Conservation (phyloP, 345 rosid species). For the Populus deltoides region DNA sequence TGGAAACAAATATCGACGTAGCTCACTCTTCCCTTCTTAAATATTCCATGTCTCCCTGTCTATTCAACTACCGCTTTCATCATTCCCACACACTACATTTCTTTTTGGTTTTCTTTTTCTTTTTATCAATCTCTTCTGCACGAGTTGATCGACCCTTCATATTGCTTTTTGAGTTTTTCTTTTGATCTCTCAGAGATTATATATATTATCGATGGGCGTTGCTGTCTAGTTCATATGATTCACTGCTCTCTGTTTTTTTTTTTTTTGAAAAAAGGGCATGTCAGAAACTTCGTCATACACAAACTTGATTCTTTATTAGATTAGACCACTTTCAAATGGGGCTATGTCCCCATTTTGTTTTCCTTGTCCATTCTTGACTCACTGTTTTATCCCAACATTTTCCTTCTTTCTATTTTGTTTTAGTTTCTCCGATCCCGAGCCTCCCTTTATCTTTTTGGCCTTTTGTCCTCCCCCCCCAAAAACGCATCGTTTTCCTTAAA, state of each 20-base stretch:
- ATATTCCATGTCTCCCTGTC: conserved; percentile 39
- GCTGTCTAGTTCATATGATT: not conserved
- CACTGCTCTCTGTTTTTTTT: not conserved
- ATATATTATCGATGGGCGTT: not conserved
- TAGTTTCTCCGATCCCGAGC: conserved; percentile 59
- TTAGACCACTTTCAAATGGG: conserved; percentile 22
- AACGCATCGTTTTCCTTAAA: not conserved
- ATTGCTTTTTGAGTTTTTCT: not conserved
- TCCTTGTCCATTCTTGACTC: conserved; percentile 32
- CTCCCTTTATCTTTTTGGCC: conserved; percentile 22
- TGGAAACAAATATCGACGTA: conserved; percentile 10
- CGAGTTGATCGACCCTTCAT: conserved; percentile 17
- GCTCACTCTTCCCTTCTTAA: conserved; percentile 1
- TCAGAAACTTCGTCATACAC: conserved; percentile 41
- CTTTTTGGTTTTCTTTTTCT: conserved; percentile 22
- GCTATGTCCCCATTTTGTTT: conserved; percentile 22
- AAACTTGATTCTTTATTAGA: conserved; percentile 5
- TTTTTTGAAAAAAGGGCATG: not conserved
- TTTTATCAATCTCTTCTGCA: conserved; percentile 9
- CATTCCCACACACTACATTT: conserved; percentile 20
- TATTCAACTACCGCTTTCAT: conserved; percentile 41
- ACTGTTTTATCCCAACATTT: not conserved
- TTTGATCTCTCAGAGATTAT: not conserved
- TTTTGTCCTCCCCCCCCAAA: conserved; percentile 37
- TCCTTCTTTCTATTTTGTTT: conserved; percentile 1